These are phyloP conservation scores for Psilocybe cyanescens DNA, from an alignment of 768 basidiomycete genomes.

Conservation along the genomic window DNA sequence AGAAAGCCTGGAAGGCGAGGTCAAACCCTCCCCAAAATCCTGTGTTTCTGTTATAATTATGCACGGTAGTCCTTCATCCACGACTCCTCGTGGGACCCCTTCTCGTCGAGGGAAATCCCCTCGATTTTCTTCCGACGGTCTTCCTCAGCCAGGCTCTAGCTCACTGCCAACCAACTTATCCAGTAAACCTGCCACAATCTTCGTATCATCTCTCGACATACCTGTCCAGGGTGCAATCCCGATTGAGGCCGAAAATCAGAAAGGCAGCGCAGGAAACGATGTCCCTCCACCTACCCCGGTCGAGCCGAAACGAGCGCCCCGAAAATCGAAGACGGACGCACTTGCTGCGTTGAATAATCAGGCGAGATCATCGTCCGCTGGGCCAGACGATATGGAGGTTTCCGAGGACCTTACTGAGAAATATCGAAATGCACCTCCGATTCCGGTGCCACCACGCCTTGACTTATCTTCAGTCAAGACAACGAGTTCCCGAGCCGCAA, in stretches of 20 bases:
- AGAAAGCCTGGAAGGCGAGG: slow-evolving; percentile 44
- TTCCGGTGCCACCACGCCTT: slow-evolving; percentile 63
- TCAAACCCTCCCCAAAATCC: slow-evolving; percentile 38
- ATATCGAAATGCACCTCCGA: slow-evolving; percentile 56
- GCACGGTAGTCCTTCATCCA: slow-evolving; percentile 48
- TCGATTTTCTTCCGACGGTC: slow-evolving; percentile 51
- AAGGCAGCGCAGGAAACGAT: slow-evolving; percentile 38
- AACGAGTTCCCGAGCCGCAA: slow-evolving; percentile 48
- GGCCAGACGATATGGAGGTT: slow-evolving; percentile 56
- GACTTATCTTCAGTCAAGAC: slow-evolving; percentile 79
- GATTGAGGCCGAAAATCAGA: slow-evolving; percentile 51
- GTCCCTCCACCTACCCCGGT: slow-evolving; percentile 40
- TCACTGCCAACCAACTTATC: slow-evolving; percentile 51
- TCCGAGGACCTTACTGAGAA: slow-evolving; percentile 51
- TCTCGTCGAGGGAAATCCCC: slow-evolving; percentile 69
- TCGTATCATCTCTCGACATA: slow-evolving; percentile 75
- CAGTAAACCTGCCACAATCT: slow-evolving; percentile 53
- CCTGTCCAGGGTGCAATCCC: slow-evolving; percentile 75
- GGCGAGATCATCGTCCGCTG: slow-evolving; percentile 56
- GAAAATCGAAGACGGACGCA: slow-evolving; percentile 91
- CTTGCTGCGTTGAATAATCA: slow-evolving; percentile 77
- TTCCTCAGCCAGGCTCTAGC: slow-evolving; percentile 49
- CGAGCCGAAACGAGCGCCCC: slow-evolving; percentile 72
- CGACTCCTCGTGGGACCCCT: slow-evolving; percentile 59
- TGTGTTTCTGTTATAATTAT: slow-evolving; percentile 35